phyloP scores from a whole-genome alignment of 768 basidiomycete genomes.

The Trametes cinnabarina region DNA sequence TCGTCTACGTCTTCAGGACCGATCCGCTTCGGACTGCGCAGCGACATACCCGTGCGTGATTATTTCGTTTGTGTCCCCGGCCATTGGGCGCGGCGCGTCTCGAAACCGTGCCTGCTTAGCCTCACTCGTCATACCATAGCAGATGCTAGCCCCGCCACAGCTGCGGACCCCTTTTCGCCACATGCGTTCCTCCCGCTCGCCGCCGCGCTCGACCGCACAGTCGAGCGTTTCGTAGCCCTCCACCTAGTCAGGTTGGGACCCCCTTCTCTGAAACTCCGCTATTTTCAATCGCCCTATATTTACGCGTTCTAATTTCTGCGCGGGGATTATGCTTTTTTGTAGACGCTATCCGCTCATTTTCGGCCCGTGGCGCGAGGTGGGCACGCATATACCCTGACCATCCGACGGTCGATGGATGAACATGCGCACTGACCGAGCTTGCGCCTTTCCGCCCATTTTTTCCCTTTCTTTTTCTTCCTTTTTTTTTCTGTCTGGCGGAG shows the following conservation, averaged over 20 bases:
- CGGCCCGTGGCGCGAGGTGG: constrained; percentile 63
- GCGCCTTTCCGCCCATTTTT: not conserved
- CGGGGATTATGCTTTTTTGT: not conserved
- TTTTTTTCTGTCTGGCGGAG: not conserved
- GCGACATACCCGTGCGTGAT: not conserved
- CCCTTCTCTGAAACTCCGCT: not conserved
- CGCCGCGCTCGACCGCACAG: constrained; percentile 49
- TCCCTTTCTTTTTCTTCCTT: no score
- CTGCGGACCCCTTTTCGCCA: constrained; percentile 50
- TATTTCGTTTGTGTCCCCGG: not conserved
- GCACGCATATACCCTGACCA: constrained; percentile 15
- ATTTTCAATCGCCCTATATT: constrained; percentile 1
- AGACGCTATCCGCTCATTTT: constrained; percentile 81
- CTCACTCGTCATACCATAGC: not conserved
- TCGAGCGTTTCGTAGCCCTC: constrained; percentile 52
- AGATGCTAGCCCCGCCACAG: constrained; percentile 10
- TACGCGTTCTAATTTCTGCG: not conserved
- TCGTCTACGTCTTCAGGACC: constrained; percentile 42
- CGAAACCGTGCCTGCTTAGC: not conserved
- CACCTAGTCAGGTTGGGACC: constrained; percentile 57
- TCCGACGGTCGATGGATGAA: not conserved
- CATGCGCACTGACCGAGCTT: not conserved
- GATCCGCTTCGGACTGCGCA: not conserved
- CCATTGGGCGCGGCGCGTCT: not conserved
- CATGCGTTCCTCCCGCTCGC: constrained; percentile 54